Conservation (phyloP, 768 basidiomycete genomes). For the Tricholoma sp. region DNA sequence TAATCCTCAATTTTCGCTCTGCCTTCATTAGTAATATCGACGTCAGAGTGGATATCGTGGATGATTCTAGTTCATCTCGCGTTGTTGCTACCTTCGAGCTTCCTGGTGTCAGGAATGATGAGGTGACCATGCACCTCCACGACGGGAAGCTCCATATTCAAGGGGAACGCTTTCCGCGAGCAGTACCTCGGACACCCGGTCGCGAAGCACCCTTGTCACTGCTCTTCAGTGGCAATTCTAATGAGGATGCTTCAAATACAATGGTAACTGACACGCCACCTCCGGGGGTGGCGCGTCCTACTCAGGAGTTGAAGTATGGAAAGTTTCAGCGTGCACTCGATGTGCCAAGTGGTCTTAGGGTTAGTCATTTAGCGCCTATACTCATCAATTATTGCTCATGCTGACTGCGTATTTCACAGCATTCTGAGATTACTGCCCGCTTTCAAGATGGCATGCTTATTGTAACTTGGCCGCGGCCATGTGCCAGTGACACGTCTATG, state of each 20-base stretch:
- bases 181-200: background rate
- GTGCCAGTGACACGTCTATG: background rate
- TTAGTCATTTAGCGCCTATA: constrained; percentile 15
- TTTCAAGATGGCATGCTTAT: constrained; percentile 37
- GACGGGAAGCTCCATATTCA: constrained; percentile 28
- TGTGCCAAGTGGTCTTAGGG: constrained; percentile 34
- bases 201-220: background rate
- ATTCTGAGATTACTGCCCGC: constrained; percentile 29
- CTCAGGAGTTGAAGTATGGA: constrained; percentile 40
- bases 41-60: constrained; percentile 37
- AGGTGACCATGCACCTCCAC: constrained; percentile 30
- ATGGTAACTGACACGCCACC: background rate
- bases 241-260: background rate
- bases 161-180: constrained; percentile 25
- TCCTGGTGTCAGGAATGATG: constrained; percentile 35
- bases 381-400: constrained; percentile 3
- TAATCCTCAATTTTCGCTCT: background rate
- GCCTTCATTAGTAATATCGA: background rate
- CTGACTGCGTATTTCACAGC: constrained; percentile 20
- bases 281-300: constrained; percentile 11
- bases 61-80: constrained; percentile 29
- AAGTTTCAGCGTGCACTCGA: constrained; percentile 33
- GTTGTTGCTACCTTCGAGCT: constrained; percentile 37
- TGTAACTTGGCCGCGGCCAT: constrained; percentile 35
- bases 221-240: background rate